Evolutionary conservation across 116 monocot species (phyloP).

Genomic region (Thalassia testudinum): DNA sequence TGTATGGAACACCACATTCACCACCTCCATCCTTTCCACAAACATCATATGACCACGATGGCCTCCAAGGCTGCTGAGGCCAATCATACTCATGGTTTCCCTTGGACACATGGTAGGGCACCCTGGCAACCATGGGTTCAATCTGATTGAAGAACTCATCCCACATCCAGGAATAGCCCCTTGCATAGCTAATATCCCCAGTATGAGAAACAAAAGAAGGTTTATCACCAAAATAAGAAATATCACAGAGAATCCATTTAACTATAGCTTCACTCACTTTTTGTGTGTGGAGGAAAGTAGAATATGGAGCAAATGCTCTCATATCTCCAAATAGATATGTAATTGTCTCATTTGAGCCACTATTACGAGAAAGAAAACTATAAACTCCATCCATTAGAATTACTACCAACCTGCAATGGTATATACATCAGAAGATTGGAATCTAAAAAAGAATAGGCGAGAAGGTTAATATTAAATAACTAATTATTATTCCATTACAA

Average conservation of each 20-base stretch:
- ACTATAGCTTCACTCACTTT: slow-evolving; percentile 72
- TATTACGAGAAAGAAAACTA: slow-evolving; percentile 75
- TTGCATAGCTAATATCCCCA: slow-evolving; percentile 94
- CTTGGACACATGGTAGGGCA: slow-evolving; percentile 88
- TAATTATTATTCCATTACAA: not conserved
- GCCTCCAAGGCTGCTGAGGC: slow-evolving; percentile 90
- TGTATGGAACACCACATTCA: slow-evolving; percentile 96
- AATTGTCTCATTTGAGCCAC: slow-evolving; percentile 48
- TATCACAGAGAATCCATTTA: slow-evolving; percentile 81
- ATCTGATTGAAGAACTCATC: slow-evolving; percentile 93
- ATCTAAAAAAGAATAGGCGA: not conserved
- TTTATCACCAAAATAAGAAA: slow-evolving; percentile 59
- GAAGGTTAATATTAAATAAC: not conserved
- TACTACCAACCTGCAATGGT: slow-evolving; percentile 62
- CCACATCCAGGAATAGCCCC: slow-evolving; percentile 91
- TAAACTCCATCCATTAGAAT: slow-evolving; percentile 65
- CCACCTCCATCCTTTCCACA: slow-evolving; percentile 90
- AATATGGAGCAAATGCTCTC: slow-evolving; percentile 68
- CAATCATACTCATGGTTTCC: slow-evolving; percentile 99
- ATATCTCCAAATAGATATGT: slow-evolving; percentile 94
- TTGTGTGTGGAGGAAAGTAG: slow-evolving; percentile 66
- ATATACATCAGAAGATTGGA: not conserved
- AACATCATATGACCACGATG: slow-evolving; percentile 44
- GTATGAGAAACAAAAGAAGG: slow-evolving; percentile 81
- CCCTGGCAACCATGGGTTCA: slow-evolving; percentile 63